Percentiles rank a stretch among this genome's conserved stretches.
Evolutionary conservation across 2,329 filamentous ascomycete species (phyloP).

Genomic region (Zymoseptoria crescenta): DNA sequence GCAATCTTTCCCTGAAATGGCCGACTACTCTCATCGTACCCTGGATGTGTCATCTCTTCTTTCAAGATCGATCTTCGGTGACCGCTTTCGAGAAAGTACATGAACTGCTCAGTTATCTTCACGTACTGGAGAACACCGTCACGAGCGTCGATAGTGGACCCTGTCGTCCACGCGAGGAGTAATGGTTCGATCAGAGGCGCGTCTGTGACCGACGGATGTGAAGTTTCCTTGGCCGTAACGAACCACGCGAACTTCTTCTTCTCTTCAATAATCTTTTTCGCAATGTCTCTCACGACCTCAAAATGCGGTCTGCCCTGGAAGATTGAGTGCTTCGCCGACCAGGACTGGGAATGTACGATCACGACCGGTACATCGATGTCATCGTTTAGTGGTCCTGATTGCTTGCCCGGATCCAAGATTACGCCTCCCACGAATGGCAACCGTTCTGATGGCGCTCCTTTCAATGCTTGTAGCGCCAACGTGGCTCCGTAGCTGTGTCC

Average conservation of each 20-base stretch:
- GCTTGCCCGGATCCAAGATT: slow-evolving; percentile 59
- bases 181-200: slow-evolving; percentile 57
- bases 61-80: slow-evolving; percentile 43
- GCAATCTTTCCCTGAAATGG: slow-evolving; percentile 17
- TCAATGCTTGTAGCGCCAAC: slow-evolving; percentile 53
- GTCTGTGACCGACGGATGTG: slow-evolving; percentile 59
- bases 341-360: slow-evolving; percentile 57
- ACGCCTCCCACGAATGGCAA: slow-evolving; percentile 50
- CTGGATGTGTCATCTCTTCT: slow-evolving; percentile 40
- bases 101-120: slow-evolving; percentile 49
- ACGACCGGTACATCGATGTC: slow-evolving; percentile 52
- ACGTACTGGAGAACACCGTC: slow-evolving; percentile 55
- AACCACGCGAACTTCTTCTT: slow-evolving; percentile 39
- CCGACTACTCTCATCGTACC: slow-evolving; percentile 27
- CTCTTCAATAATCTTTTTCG: slow-evolving; percentile 37
- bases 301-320: slow-evolving; percentile 61
- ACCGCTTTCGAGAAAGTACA: slow-evolving; percentile 40
- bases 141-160: slow-evolving; percentile 49
- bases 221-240: slow-evolving; percentile 32
- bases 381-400: slow-evolving; percentile 53
- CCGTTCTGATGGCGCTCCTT: slow-evolving; percentile 36
- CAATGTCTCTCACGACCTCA: slow-evolving; percentile 52
- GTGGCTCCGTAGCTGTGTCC: slow-evolving; percentile 63
- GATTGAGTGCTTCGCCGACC: slow-evolving; percentile 49
- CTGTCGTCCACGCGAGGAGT: slow-evolving; percentile 54